Evolutionary conservation across 805 yeast genomes (phyloP).

Genomic region (Yarrowia yakushimensis): DNA sequence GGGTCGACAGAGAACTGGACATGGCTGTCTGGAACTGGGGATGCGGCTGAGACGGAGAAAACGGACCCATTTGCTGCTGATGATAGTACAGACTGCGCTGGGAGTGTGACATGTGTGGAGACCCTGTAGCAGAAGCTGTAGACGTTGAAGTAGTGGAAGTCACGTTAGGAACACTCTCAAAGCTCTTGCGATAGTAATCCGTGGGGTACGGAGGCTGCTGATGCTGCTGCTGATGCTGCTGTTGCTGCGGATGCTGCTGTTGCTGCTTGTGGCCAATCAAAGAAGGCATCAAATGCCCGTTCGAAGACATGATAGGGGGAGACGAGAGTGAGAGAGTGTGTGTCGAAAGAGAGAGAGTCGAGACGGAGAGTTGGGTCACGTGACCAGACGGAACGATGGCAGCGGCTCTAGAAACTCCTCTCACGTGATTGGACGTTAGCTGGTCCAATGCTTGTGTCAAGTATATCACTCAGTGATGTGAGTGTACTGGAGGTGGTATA

Average conservation of each 20-base stretch:
- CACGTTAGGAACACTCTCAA: not conserved
- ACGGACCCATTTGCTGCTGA: slow-evolving; percentile 13
- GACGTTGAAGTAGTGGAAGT: not conserved
- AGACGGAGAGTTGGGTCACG: no score
- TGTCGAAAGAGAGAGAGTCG: no score
- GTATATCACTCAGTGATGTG: no score
- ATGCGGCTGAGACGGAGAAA: slow-evolving; percentile 18
- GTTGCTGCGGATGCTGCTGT: slow-evolving; percentile 1
- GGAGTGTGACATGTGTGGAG: slow-evolving; percentile 11
- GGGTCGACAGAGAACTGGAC: not conserved
- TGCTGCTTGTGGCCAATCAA: not conserved
- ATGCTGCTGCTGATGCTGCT: not conserved
- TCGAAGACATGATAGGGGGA: slow-evolving; percentile 10
- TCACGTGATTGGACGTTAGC: no score
- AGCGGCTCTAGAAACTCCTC: no score
- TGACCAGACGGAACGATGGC: no score
- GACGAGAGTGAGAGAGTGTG: no score
- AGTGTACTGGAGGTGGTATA: no score
- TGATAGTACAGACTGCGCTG: slow-evolving; percentile 16
- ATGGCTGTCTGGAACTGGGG: not conserved
- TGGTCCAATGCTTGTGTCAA: no score
- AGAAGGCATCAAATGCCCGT: slow-evolving; percentile 13
- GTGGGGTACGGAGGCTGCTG: slow-evolving; percentile 1
- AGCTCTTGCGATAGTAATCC: slow-evolving; percentile 1
- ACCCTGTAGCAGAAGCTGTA: not conserved